Conservation (phyloP, 23 red algal species). For the Gracilaria vermiculophylla region DNA sequence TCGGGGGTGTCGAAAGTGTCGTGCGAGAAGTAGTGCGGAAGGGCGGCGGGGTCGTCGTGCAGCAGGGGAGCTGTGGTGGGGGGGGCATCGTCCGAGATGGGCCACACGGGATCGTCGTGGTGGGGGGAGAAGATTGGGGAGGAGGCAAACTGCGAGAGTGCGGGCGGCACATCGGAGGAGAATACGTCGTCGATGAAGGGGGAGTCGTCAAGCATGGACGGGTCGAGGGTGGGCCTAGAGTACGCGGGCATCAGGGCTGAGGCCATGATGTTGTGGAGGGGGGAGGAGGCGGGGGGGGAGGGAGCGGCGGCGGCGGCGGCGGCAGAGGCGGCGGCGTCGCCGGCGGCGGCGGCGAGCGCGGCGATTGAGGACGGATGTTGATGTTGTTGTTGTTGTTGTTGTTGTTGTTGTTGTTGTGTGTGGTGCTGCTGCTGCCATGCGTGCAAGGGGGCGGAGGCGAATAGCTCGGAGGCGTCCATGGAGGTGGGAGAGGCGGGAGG, state of each 20-base stretch:
- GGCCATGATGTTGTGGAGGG: background rate
- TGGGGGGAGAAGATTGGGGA: background rate
- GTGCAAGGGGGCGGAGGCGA: background rate
- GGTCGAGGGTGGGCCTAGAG: background rate
- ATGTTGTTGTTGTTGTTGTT: too few relatives aligned
- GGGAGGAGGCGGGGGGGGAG: background rate
- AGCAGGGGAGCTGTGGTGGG: background rate
- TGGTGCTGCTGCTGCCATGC: background rate
- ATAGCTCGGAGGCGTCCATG: constrained; percentile 4
- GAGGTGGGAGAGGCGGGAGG: background rate
- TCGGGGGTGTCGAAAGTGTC: background rate
- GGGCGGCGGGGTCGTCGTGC: background rate
- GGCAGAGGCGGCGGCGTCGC: background rate
- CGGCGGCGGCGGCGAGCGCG: constrained; percentile 1
- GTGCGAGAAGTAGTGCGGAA: background rate
- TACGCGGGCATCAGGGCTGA: background rate
- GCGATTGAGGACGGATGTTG: too few relatives aligned
- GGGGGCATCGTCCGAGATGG: background rate
- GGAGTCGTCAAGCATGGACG: background rate
- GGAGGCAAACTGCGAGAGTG: background rate
- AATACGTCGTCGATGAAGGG: background rate
- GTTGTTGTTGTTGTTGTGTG: too few relatives aligned
- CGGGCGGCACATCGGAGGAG: background rate
- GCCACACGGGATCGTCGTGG: background rate
- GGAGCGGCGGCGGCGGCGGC: background rate